Base-by-base conservation (phyloP, 1,284 basidiomycete genomes). In the Microbotryomycetes sp. region DNA sequence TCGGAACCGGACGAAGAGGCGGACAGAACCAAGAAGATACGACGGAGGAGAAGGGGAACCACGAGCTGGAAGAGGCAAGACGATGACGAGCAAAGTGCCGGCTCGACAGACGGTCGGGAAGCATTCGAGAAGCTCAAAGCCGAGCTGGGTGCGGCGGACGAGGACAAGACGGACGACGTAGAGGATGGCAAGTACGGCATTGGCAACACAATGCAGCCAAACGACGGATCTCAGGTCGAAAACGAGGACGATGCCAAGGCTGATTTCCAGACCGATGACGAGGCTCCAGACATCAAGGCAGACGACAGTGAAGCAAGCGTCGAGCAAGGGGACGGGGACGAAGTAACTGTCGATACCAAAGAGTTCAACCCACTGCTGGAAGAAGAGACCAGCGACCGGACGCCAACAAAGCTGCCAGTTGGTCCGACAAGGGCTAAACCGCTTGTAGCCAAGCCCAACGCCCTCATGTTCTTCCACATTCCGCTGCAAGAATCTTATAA, bases 381-480 rank as follows among this genome's bases (percentile, higher is more conserved):
- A 45, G 56, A 18, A 30, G 60, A 35, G 31, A 26, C 2, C 24
- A 29, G 16, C 18, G 63, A 45, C 59, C 60, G 23, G 45, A 55
- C 5, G 75, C 61, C 66, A 18, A 63, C 48, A 15, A 51, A 27
- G 3, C 54, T 61, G 5, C 61, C 64, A 2, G 46, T 29, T 18
- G 61, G 64, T 2, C 64, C 66, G 30, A 64, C 64, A 0, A 26
- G 76, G 27, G 78, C 74, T 0, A 79, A 76, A 49, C 82, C 80
- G 56, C 78, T 92, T 1, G 31, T 49, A 6, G 88, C 87, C 4
- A 93, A 91, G 75, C 91, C 91, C 1, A 93, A 93, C 71, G 91
- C 89, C 0, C 57, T 71, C 49, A 88, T 91, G 86, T 94, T 92
- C 78, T 94, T 93, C 83, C 91, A 96, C 71, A 94, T 96, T 56